A percentile compares a stretch with the other conserved stretches of the same genome.
phyloP scores from a whole-genome alignment of 2,329 filamentous ascomycete genomes.

The Fusarium euwallaceae region DNA sequence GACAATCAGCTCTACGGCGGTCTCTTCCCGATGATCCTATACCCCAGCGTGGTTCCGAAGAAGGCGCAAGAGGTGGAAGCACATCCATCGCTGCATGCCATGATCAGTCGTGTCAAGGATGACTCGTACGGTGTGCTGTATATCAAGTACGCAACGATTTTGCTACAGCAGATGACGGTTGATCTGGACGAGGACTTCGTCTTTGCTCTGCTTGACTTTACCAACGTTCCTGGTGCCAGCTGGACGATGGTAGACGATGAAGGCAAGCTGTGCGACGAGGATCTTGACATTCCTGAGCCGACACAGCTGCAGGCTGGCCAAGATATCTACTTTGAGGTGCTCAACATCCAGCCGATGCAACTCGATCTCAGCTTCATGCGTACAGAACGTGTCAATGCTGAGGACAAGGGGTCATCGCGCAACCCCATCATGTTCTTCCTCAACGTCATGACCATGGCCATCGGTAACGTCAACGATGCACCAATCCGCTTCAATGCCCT shows the following conservation, averaged over 20 bases:
- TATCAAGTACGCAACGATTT: constrained; percentile 95
- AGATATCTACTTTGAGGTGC: constrained; percentile 97
- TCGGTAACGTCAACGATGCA: constrained; percentile 98
- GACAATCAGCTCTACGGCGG: constrained; percentile 99
- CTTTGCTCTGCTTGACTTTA: constrained; percentile 94
- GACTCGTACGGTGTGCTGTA: constrained; percentile 98
- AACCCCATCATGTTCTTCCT: constrained; percentile 99
- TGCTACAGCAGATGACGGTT: constrained; percentile 97
- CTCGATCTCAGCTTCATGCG: constrained; percentile 97
- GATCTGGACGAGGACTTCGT: constrained; percentile 99
- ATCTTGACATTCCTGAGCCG: constrained; percentile 91
- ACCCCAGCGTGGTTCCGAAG: constrained; percentile 97
- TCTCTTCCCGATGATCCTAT: constrained; percentile 96
- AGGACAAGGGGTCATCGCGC: constrained; percentile 89
- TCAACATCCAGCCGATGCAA: constrained; percentile 98
- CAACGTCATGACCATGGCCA: constrained; percentile 99
- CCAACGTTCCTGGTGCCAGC: constrained; percentile 89
- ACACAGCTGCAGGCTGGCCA: constrained; percentile 86
- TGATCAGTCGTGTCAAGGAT: constrained; percentile 95
- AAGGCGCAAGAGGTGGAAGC: constrained; percentile 96
- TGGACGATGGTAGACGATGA: constrained; percentile 79
- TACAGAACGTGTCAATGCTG: constrained; percentile 95
- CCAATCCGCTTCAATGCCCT: constrained; percentile 93
- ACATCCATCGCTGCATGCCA: constrained; percentile 92
- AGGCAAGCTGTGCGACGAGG: constrained; percentile 89